Evolutionary conservation across 352 stramenopile species (phyloP).

Genomic region (Hyaloperonospora brassicae): DNA sequence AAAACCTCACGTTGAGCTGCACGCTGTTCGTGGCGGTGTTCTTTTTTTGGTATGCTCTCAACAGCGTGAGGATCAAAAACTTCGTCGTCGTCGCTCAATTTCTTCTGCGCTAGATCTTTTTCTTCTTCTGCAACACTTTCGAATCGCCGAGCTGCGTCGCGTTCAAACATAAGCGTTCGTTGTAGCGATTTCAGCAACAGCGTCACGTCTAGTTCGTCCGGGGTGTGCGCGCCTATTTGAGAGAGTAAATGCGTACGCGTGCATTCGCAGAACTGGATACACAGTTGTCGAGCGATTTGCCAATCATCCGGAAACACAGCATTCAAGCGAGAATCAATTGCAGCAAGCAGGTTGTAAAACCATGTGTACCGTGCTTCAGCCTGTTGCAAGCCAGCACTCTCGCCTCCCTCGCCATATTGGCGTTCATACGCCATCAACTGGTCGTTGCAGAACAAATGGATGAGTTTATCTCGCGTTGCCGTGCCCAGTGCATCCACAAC

Average conservation of each 20-base stretch:
- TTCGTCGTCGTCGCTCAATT: conserved; percentile 67
- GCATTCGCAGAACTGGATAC: conserved; percentile 87
- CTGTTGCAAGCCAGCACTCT: conserved; percentile 45
- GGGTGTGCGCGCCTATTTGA: conserved; percentile 54
- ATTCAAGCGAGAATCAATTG: conserved; percentile 82
- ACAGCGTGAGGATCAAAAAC: conserved; percentile 50
- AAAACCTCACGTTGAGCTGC: conserved; percentile 58
- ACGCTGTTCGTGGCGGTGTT: conserved; percentile 66
- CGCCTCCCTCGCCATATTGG: conserved; percentile 50
- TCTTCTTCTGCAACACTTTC: conserved; percentile 41
- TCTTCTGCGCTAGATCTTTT: conserved; percentile 43
- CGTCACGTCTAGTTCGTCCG: conserved; percentile 71
- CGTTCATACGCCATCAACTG: conserved; percentile 58
- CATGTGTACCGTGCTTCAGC: conserved; percentile 69
- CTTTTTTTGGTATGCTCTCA: conserved; percentile 54
- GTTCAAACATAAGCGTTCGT: conserved; percentile 72
- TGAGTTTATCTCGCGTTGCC: conserved; percentile 57
- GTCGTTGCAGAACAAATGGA: conserved; percentile 62
- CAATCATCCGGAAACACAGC: conserved; percentile 94
- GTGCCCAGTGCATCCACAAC: conserved; percentile 69
- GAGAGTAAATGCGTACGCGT: conserved; percentile 69
- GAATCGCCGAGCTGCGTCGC: conserved; percentile 59
- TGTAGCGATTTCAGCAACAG: conserved; percentile 63
- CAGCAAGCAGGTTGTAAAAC: conserved; percentile 68
- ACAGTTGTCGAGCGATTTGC: conserved; percentile 91